Conservation (phyloP, 2,329 filamentous ascomycete species). For the Cadophora sp. region DNA sequence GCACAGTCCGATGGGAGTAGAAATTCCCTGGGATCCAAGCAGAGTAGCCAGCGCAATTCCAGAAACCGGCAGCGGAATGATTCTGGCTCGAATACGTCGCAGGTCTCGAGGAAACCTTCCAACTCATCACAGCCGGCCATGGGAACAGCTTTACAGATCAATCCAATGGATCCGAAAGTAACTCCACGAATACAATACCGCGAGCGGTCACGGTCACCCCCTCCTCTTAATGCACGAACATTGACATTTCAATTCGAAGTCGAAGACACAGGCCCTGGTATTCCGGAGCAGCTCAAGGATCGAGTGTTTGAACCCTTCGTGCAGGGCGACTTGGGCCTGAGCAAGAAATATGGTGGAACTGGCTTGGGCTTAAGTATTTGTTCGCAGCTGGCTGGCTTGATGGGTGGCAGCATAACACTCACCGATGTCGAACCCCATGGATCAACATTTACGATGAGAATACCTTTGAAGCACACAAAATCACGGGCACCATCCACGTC, state of each 20-base stretch:
- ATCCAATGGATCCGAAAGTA: slow-evolving; percentile 58
- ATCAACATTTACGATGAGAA: slow-evolving; percentile 81
- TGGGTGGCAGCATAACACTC: slow-evolving; percentile 79
- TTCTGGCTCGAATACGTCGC: slow-evolving; percentile 52
- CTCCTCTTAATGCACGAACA: slow-evolving; percentile 67
- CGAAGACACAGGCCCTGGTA: slow-evolving; percentile 86
- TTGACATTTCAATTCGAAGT: slow-evolving; percentile 87
- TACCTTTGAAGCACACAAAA: slow-evolving; percentile 79
- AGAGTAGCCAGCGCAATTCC: slow-evolving; percentile 36
- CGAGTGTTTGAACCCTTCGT: slow-evolving; percentile 94
- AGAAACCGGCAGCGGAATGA: slow-evolving; percentile 37
- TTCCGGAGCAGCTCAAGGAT: slow-evolving; percentile 76
- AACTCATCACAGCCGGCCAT: slow-evolving; percentile 40
- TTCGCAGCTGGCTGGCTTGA: slow-evolving; percentile 81
- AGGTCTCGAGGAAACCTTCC: slow-evolving; percentile 51
- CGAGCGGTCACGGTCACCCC: slow-evolving; percentile 64
- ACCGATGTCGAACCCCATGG: slow-evolving; percentile 76
- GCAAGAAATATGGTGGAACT: slow-evolving; percentile 89
- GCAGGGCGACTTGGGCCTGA: slow-evolving; percentile 87
- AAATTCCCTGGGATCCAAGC: slow-evolving; percentile 41
- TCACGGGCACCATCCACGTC: slow-evolving; percentile 51
- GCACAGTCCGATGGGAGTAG: slow-evolving; percentile 34
- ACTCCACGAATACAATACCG: slow-evolving; percentile 48
- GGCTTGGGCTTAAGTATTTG: slow-evolving; percentile 90
- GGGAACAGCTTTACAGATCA: slow-evolving; percentile 66